These are phyloP conservation scores for Poronia punctata DNA, from an alignment of 495 filamentous ascomycete species.

Conservation along the genomic window DNA sequence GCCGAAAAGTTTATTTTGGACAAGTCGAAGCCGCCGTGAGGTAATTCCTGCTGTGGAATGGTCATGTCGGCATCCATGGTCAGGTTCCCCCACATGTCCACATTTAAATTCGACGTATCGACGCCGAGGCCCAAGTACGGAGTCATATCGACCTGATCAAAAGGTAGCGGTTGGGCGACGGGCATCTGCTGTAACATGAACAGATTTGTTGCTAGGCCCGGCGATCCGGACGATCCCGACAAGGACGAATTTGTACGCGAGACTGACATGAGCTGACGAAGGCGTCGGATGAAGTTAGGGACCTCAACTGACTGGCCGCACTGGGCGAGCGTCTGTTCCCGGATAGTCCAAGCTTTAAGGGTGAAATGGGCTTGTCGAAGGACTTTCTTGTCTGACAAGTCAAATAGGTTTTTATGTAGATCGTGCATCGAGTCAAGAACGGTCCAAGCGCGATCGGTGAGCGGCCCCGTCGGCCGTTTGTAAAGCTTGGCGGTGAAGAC, in stretches of 20 bases:
- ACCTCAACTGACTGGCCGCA: slow-evolving; percentile 9
- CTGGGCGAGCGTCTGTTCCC: slow-evolving; percentile 25
- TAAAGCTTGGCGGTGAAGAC: slow-evolving; percentile 42
- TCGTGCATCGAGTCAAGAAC: slow-evolving; percentile 30
- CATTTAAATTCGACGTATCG: not conserved
- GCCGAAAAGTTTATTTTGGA: slow-evolving; percentile 7
- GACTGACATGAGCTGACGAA: slow-evolving; percentile 12
- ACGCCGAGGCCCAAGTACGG: not conserved
- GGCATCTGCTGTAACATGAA: slow-evolving; percentile 3
- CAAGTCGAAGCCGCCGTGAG: slow-evolving; percentile 4
- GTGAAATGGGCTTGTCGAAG: slow-evolving; percentile 28
- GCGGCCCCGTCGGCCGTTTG: slow-evolving; percentile 34
- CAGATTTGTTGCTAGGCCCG: not conserved
- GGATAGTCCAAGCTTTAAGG: slow-evolving; percentile 36
- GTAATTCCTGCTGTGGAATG: slow-evolving; percentile 1
- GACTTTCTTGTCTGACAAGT: slow-evolving; percentile 32
- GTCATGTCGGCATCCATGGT: slow-evolving; percentile 1
- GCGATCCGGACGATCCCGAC: not conserved
- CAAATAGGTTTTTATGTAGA: slow-evolving; percentile 34
- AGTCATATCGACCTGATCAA: slow-evolving; percentile 4
- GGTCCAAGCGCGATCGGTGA: slow-evolving; percentile 44
- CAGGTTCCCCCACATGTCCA: slow-evolving; percentile 13
- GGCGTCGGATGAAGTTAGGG: slow-evolving; percentile 26
- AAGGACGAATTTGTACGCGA: not conserved
- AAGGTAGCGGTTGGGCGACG: not conserved